Base-by-base conservation (phyloP, 2,329 filamentous ascomycete species). In the Penicillium sclerotiorum region DNA sequence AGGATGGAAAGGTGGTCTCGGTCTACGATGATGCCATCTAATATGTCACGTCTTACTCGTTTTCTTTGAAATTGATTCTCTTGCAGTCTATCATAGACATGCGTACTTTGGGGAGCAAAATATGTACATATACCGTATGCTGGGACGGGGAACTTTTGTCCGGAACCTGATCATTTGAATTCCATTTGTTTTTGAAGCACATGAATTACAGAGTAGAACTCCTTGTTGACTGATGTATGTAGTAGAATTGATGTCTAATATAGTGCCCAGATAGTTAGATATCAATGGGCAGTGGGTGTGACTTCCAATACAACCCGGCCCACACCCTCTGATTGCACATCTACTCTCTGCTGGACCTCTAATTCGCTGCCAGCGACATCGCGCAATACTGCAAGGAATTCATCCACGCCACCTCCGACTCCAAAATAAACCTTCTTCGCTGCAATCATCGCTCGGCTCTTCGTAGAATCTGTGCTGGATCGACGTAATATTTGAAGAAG, bases 381-480 rank as follows among this genome's bases (percentile, higher is more conserved):
- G 35, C 56, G 52, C 39, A 73, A 30, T 13, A 69, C 66, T 15
- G 59, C 55, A 38, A 73, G 58, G 56, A 87, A 82, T 28, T 81
- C 82, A 67, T 85, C 81, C 8, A 86, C 80, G 23, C 83, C 83
- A 2, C 84, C 84, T 1, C 84, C 84, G 23, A 87, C 83, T 0
- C 84, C 84, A 61, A 87, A 87, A 67, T 87, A 87, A 33, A 86
- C 78, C 55, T 80, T 76, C 68, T 87, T 87, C 2, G 84, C 84
- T 8, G 81, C 84, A 5, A 87, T 73, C 49, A 85, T 69, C 2
- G 81, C 80, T 56, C 77, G 81, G 30, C 65, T 63, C 30, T 47
- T 61, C 17, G 17, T 43, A 12, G 47, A 47, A 3, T 40, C 51
- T 4, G 45, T 53, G 23, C 33, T 56, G n/a, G 60, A 65, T 67